These are phyloP conservation scores for Desmodesmus armatus DNA, from an alignment of 139 green algal genomes.

Conservation along the genomic window DNA sequence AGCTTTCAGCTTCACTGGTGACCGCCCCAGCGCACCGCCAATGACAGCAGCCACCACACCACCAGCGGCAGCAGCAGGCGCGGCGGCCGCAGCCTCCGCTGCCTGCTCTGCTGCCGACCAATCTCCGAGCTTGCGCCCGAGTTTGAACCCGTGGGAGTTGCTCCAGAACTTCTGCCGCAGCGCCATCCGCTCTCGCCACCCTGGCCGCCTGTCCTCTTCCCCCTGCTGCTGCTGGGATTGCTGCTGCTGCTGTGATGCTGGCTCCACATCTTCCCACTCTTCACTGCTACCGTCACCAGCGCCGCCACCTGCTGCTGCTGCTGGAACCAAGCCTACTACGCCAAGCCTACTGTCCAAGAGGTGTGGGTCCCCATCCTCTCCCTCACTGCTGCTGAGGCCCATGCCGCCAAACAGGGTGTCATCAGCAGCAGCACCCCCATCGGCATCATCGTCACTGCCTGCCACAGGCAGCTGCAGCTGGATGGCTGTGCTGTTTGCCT, in stretches of 20 bases:
- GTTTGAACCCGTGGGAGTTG: slow-evolving; percentile 83
- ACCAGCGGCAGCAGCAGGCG: slow-evolving; percentile 30
- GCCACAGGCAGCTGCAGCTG: not conserved
- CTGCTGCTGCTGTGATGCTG: slow-evolving; percentile 33
- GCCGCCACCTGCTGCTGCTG: not conserved
- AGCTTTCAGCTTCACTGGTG: slow-evolving; percentile 31
- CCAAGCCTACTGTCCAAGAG: not conserved
- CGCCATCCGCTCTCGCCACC: slow-evolving; percentile 77
- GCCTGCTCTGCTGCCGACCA: slow-evolving; percentile 67
- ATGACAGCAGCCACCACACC: slow-evolving; percentile 42
- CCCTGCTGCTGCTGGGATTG: slow-evolving; percentile 26
- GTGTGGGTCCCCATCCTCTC: not conserved
- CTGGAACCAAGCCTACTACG: not conserved
- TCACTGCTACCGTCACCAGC: slow-evolving; percentile 7
- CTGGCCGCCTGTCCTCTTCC: slow-evolving; percentile 7
- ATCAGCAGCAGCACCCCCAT: not conserved
- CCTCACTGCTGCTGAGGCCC: slow-evolving; percentile 19
- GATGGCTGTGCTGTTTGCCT: not conserved
- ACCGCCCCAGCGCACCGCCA: not conserved
- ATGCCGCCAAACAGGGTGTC: slow-evolving; percentile 12
- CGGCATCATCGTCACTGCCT: not conserved
- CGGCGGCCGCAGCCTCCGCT: not conserved
- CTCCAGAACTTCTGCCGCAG: slow-evolving; percentile 88
- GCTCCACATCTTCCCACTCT: slow-evolving; percentile 38
- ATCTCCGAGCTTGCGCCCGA: slow-evolving; percentile 88